Evolutionary conservation across 129 eudicot genomes (phyloP), one percentile per base, ranked within the genome.

Genomic region (Gnaphalium uliginosum): DNA sequence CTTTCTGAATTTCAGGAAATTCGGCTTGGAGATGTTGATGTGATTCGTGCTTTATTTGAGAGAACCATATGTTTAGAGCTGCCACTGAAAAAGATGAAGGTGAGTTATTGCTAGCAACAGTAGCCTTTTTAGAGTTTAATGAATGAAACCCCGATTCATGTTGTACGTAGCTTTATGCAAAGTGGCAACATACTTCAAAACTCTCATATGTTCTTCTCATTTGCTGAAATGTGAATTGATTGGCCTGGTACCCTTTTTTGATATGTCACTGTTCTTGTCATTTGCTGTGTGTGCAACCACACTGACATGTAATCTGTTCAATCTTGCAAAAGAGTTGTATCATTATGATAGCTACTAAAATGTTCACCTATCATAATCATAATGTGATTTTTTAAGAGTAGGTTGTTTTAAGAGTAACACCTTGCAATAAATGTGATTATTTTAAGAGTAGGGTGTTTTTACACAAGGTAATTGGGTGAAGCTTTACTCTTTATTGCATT

Each of bases 61-160:
- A 87, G 98, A 78, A 89, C 96, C 15, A 89, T 80, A 53, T 89
- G 96, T 79, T 79, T 92, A 71, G 86, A 88, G 75, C 90, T 89
- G 71, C 92, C 89, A 3, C 79, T 91, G 15, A 92, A 89, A 59
- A 89, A 87, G 78, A 92, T 92, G 90, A 89, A 92, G 93, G 96
- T 92, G 21, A 73, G 69, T 79, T 69, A 57, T 67, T 10, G 24
- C 58, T 48, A 13, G 2, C 24, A 66, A 15, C 32, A 4, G 18
- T 69, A 24, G 59, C 24, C 48, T 46, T 69, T 10, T 10, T 3
- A 14, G 56, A 7, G 11, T 3, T 30, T 33, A 57, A 21, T 57
- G 62, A 48, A 48, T 48, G 54, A 48, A 14, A 48, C 15, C 53
- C 4, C 3, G 3, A 5, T 46, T 11, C 53, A 17, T 15, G 18